Evolutionary conservation across 2,329 filamentous ascomycete species (phyloP).

Genomic region (Bipolaris oryzae): DNA sequence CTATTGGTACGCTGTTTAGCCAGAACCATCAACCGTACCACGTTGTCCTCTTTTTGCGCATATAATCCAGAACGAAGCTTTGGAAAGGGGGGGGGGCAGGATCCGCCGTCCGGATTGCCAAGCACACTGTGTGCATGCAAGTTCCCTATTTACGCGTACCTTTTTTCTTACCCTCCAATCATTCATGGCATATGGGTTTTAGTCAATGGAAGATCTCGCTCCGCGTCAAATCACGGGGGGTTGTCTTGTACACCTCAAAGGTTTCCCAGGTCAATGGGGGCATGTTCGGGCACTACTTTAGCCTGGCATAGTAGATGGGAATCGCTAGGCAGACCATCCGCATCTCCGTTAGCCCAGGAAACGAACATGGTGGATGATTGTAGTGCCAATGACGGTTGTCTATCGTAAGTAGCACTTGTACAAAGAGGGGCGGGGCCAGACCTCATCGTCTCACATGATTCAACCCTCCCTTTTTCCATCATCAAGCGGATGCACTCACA

Average conservation of each 20-base stretch:
- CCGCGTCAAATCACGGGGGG: background rate
- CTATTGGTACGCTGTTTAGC: too few relatives aligned
- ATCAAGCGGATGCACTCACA: background rate
- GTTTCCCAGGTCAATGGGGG: slow-evolving; percentile 14
- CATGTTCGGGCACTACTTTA: slow-evolving; percentile 13
- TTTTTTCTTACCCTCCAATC: background rate
- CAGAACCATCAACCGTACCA: slow-evolving; percentile 5
- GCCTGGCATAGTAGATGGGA: background rate
- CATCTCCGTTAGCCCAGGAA: background rate
- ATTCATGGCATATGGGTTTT: background rate
- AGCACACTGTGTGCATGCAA: slow-evolving; percentile 7
- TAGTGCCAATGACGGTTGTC: slow-evolving; percentile 6
- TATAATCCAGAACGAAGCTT: slow-evolving; percentile 15
- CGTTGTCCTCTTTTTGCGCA: slow-evolving; percentile 13
- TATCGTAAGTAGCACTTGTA: slow-evolving; percentile 13
- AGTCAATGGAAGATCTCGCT: background rate
- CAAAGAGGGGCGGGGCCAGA: slow-evolving; percentile 1
- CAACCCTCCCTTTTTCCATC: background rate
- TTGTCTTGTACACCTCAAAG: slow-evolving; percentile 3
- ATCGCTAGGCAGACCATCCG: background rate
- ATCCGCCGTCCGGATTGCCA: slow-evolving; percentile 6
- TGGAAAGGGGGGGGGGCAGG: background rate
- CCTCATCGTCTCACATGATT: slow-evolving; percentile 5
- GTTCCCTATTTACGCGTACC: slow-evolving; percentile 2
- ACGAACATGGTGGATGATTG: background rate